Evolutionary conservation across 345 rosid species (phyloP), one percentile per base, ranked within the genome.

Genomic region (Garcia nutans): DNA sequence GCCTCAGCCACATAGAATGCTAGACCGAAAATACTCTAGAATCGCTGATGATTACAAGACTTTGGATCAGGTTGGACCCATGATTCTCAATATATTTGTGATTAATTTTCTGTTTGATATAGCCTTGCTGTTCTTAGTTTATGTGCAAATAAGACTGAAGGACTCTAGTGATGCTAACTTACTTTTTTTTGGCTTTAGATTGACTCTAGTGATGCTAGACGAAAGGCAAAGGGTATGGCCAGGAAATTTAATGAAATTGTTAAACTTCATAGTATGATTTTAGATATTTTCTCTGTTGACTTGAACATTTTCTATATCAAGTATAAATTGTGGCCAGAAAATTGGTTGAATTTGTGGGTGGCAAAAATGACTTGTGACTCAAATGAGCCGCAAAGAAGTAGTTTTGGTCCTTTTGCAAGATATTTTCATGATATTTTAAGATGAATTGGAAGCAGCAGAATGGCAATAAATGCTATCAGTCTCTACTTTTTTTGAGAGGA

Each of bases 41-140:
- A 90, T 93, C 59, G 90, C 89, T 58, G 99, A 96, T 80, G 83
- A 93, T 47, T 96, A 96, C 81, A 74, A 81, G 74, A 91, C 93
- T 74, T 84, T 96, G 70, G 94, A 93, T 77, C 91, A 96, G 97
- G 99, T 96, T 79, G 79, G 87, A 73, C 42, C 74, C 72, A 13
- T 67, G 42, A 59, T 54, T 54, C 3, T 54, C 58, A 54, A 22
- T 17, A 54, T 54, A 54, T 54, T 54, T 54, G n/a, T 54, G n/a
- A 54, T 73, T 44, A 44, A 0, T 37, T 20, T 20, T 55, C 12
- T 75, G 28, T 57, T 19, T 45, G 47, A 7, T 57, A 28, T 24
- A 37, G 22, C 6, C 3, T 15, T 56, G 33, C 16, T 41, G 33
- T 7, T 62, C 73, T 74, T 45, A 23, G 52, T 23, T 22, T 64